Percentiles rank a stretch among this genome's conserved stretches.
phyloP scores from a whole-genome alignment of 345 rosid species.

The Durio zibethinus region DNA sequence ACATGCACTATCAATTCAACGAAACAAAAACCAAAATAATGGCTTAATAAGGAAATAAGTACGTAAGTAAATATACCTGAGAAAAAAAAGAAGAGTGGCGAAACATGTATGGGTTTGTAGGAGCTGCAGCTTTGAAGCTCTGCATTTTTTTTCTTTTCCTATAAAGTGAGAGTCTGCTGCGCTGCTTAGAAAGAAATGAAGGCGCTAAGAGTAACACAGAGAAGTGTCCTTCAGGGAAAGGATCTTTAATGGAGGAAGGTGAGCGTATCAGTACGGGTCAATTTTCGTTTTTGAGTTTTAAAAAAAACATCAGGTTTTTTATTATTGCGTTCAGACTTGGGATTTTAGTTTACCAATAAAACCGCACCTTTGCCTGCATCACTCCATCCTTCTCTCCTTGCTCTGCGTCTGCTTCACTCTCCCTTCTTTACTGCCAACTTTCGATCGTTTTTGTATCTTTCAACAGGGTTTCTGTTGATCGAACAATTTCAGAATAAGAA shows the following conservation, averaged over 20 bases:
- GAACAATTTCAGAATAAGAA: too few species aligned
- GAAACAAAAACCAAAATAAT: not conserved
- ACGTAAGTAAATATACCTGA: slow-evolving; percentile 41
- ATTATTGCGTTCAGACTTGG: slow-evolving; percentile 60
- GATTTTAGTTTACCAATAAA: slow-evolving; percentile 80
- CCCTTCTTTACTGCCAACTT: not conserved
- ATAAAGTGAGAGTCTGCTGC: not conserved
- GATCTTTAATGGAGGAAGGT: slow-evolving; percentile 31
- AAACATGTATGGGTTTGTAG: slow-evolving; percentile 52
- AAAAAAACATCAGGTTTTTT: slow-evolving; percentile 23
- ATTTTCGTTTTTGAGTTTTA: slow-evolving; percentile 8
- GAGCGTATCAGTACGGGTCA: slow-evolving; percentile 35
- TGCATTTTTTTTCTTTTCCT: slow-evolving; percentile 42
- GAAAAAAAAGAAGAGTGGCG: slow-evolving; percentile 64
- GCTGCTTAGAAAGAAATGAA: not conserved
- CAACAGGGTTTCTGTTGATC: too few species aligned
- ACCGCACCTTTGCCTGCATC: slow-evolving; percentile 21
- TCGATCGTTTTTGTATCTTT: too few species aligned
- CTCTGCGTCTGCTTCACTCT: slow-evolving; percentile 6
- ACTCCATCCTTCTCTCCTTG: not conserved
- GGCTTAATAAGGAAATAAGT: not conserved
- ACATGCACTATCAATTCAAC: slow-evolving; percentile 3
- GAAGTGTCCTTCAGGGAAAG: slow-evolving; percentile 20
- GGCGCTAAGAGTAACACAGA: not conserved
- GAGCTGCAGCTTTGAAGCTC: slow-evolving; percentile 57